Evolutionary conservation across 352 stramenopile species (phyloP), one percentile per base, ranked within the genome.

Genomic region (Globisporangium irregulare): DNA sequence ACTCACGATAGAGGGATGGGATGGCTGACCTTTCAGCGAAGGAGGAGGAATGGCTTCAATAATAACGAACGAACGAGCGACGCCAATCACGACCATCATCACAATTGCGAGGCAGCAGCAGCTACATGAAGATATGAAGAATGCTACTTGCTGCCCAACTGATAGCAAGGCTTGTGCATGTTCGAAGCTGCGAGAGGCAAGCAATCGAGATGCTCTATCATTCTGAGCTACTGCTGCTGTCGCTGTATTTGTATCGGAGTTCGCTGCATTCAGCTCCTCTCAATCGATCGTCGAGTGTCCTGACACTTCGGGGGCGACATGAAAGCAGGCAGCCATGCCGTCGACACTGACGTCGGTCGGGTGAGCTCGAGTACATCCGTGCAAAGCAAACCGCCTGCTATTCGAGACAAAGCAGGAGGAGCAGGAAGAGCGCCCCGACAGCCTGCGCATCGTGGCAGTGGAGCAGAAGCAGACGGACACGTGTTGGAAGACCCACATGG

Each of bases 301-400:
- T 41, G 34, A 12, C 27, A 2, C 27, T 32, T 32, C 27, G 10
- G 34, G 0, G 7, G 10, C 2, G 27, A 32, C 8, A 14, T 41
- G 34, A 41, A 41, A 41, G 10, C 34, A 41, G 24, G 8, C 20
- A 57, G 4, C 48, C 51, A 68, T 73, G 76, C 79, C 78, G 62
- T 73, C 74, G 62, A 89, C 74, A 24, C 53, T 91, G 32, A 86
- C 78, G 18, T 70, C 77, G 10, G 0, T 6, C 27, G 3, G 82
- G 87, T 71, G 79, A 91, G 36, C 76, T 92, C 15, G 81, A 91
- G 59, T 82, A 79, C 41, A 94, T 95, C 71, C 70, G 82, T 43
- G 76, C 74, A 78, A 80, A 22, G 92, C 92, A 1, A 97, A 97
- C 55, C 72, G 75, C 1, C 70, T 95, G 54, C 77, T 98, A 4